Evolutionary conservation across 371 early-diverging fungal species (phyloP).

Genomic region (Mucor velutinosus): DNA sequence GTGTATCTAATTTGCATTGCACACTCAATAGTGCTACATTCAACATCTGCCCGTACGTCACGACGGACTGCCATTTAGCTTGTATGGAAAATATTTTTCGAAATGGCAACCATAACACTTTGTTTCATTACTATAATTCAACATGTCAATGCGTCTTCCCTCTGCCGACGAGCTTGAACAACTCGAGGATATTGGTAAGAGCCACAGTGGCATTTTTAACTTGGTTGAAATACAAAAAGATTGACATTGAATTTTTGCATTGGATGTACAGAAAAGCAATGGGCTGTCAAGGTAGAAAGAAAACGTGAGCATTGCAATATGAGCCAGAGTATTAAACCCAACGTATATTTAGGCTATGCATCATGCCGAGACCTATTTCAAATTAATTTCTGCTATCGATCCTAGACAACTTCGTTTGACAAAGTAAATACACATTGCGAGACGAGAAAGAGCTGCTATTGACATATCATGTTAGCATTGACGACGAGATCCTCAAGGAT

Average conservation of each 20-base stretch:
- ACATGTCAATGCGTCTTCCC: conserved; percentile 65
- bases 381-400: conserved; percentile 71
- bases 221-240: neutral
- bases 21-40: neutral
- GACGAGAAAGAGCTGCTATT: no score
- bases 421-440: conserved; percentile 43
- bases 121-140: neutral
- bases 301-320: neutral
- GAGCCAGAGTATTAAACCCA: neutral
- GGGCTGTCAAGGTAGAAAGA: conserved; percentile 79
- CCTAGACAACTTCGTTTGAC: conserved; percentile 78
- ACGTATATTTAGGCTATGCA: conserved; percentile 68
- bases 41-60: neutral
- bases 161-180: conserved; percentile 79
- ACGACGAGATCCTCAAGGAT: conserved; percentile 81
- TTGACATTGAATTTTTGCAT: neutral
- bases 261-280: conserved; percentile 73
- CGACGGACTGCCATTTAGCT: conserved; percentile 4
- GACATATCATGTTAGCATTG: conserved; percentile 55
- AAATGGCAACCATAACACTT: neutral
- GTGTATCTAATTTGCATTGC: neutral
- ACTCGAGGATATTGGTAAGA: conserved; percentile 76
- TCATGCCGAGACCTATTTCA: conserved; percentile 92
- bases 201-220: neutral
- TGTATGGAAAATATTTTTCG: conserved; percentile 3